phyloP scores from a whole-genome alignment of 768 basidiomycete species.

The Inosperma sp. region DNA sequence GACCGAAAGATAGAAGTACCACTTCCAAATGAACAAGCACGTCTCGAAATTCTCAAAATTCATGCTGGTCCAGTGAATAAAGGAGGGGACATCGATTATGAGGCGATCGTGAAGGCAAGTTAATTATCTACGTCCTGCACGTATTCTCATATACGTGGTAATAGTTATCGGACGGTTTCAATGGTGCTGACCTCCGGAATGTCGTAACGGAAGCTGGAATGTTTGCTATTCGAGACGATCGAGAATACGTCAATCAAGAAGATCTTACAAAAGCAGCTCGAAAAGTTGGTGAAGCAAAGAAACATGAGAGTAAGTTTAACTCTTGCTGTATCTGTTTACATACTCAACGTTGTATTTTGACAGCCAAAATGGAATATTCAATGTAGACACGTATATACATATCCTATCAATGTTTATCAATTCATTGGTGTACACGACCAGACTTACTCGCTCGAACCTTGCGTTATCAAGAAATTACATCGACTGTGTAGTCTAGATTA shows the following conservation, averaged over 20 bases:
- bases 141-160: neutral
- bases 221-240: slow-evolving; percentile 98
- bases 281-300: slow-evolving; percentile 95
- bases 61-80: slow-evolving; percentile 94
- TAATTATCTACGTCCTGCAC: neutral
- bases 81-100: slow-evolving; percentile 92
- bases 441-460: no score
- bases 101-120: slow-evolving; percentile 90
- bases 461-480: no score
- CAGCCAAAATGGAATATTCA: slow-evolving; percentile 55
- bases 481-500: slow-evolving; percentile 19
- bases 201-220: slow-evolving; percentile 95
- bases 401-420: neutral
- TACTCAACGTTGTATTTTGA: slow-evolving; percentile 11
- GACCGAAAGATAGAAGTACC: slow-evolving; percentile 99
- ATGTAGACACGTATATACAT: slow-evolving; percentile 26
- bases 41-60: slow-evolving; percentile 95
- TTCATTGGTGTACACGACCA: no score
- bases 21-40: slow-evolving; percentile 93
- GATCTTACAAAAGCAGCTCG: slow-evolving; percentile 94
- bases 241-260: slow-evolving; percentile 90
- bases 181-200: slow-evolving; percentile 94
- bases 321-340: neutral
- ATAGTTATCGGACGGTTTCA: slow-evolving; percentile 86
- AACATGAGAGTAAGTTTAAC: slow-evolving; percentile 82